Evolutionary conservation across 208 protist genomes (phyloP).

Genomic region (Leishmania mexicana): DNA sequence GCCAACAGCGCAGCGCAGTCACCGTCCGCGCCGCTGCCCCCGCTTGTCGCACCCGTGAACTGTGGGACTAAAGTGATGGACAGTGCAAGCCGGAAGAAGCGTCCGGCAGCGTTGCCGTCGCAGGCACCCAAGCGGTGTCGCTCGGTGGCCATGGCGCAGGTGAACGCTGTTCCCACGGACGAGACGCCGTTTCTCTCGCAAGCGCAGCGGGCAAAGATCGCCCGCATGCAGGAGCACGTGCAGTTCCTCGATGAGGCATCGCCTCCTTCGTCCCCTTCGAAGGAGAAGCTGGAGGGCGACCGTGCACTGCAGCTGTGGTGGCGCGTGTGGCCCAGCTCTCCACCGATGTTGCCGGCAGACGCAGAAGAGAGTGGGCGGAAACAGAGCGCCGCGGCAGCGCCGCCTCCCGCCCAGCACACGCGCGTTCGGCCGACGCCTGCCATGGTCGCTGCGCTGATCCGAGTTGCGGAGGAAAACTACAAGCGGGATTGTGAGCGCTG

Average conservation of each 20-base stretch:
- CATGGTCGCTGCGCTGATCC: conserved; percentile 17
- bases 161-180: not conserved
- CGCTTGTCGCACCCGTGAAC: not conserved
- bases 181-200: not conserved
- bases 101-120: not conserved
- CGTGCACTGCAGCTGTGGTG: conserved; percentile 20
- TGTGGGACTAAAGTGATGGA: not conserved
- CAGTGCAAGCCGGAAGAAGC: not conserved
- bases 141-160: not conserved
- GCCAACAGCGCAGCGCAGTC: not conserved
- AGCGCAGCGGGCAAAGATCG: not conserved
- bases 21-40: not conserved
- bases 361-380: not conserved
- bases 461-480: conserved; percentile 8
- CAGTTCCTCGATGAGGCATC: not conserved
- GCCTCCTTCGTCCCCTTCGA: not conserved
- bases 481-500: conserved; percentile 12
- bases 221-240: not conserved
- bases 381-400: not conserved
- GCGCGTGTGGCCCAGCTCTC: conserved; percentile 18
- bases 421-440: conserved; percentile 15
- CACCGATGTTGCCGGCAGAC: not conserved
- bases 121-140: conserved; percentile 1
- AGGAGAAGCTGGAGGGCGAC: not conserved
- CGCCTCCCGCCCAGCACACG: not conserved